Evolutionary conservation across 2,329 filamentous ascomycete genomes (phyloP).

Genomic region (Diatrype stigma): DNA sequence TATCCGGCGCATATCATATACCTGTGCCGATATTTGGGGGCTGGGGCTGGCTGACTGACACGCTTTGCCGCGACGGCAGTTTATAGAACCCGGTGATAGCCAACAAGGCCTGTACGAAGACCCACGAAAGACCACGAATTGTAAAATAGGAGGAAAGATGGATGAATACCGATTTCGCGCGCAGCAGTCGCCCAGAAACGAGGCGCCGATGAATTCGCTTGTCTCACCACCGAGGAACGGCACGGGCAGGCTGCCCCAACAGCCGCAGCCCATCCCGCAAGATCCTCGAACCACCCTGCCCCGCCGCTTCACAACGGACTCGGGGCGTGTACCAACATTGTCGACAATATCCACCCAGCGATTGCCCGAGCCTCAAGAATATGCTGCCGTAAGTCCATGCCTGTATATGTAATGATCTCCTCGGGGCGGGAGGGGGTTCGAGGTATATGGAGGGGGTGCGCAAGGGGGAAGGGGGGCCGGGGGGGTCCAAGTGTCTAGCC

Average conservation of each 20-base stretch:
- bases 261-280: conserved; percentile 54
- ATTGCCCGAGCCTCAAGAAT: conserved; percentile 47
- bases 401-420: neutral
- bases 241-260: conserved; percentile 50
- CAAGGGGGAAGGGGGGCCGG: conserved; percentile 1
- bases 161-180: conserved; percentile 76
- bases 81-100: conserved; percentile 34
- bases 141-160: conserved; percentile 57
- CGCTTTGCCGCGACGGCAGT: conserved; percentile 16
- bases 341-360: conserved; percentile 55
- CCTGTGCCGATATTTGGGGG: neutral
- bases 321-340: conserved; percentile 74
- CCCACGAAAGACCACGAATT: conserved; percentile 23
- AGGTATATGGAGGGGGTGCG: conserved; percentile 1
- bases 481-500: conserved; percentile 10
- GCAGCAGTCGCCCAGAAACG: conserved; percentile 73
- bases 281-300: conserved; percentile 76
- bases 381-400: conserved; percentile 32
- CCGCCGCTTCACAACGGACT: conserved; percentile 91
- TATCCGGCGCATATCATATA: neutral
- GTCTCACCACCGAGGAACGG: conserved; percentile 70
- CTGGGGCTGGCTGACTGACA: conserved; percentile 14
- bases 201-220: conserved; percentile 69
- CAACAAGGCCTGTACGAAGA: conserved; percentile 37
- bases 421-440: neutral